These are phyloP conservation scores for Debaryomycetaceae sp. DNA, from an alignment of 1,139 yeast species.

Conservation along the genomic window DNA sequence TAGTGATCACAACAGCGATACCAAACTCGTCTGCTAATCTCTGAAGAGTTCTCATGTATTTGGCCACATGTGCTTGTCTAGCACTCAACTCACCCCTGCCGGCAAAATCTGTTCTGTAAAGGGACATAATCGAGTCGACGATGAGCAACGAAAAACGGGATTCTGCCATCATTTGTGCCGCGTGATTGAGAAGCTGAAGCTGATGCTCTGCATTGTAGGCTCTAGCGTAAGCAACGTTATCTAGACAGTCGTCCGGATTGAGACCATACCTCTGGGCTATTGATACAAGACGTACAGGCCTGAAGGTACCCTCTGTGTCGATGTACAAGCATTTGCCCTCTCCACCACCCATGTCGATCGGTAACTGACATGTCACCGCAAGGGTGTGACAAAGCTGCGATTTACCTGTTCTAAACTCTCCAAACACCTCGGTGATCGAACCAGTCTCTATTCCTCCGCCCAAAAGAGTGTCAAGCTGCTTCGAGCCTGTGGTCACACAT, in stretches of 20 bases:
- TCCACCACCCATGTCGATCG: slow-evolving; percentile 98
- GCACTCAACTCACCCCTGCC: slow-evolving; percentile 98
- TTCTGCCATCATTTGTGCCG: slow-evolving; percentile 96
- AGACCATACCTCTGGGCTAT: slow-evolving; percentile 91
- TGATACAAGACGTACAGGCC: slow-evolving; percentile 86
- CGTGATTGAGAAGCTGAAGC: slow-evolving; percentile 77
- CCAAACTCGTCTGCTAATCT: slow-evolving; percentile 97
- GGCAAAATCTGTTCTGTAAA: slow-evolving; percentile 89
- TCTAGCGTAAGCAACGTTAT: slow-evolving; percentile 95
- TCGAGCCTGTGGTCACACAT: slow-evolving; percentile 92
- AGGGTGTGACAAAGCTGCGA: slow-evolving; percentile 95
- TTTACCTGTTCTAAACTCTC: slow-evolving; percentile 97
- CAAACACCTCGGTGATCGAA: slow-evolving; percentile 92
- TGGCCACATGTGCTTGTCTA: slow-evolving; percentile 91
- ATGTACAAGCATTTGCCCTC: slow-evolving; percentile 96
- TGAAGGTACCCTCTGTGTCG: slow-evolving; percentile 95
- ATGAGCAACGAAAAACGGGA: slow-evolving; percentile 77
- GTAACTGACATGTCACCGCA: slow-evolving; percentile 95
- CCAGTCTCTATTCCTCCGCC: slow-evolving; percentile 99
- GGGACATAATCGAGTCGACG: slow-evolving; percentile 95
- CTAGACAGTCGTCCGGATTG: slow-evolving; percentile 91
- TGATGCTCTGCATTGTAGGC: slow-evolving; percentile 98
- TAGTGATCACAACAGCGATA: slow-evolving; percentile 95
- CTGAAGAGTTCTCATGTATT: slow-evolving; percentile 86
- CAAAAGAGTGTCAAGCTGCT: slow-evolving; percentile 83